Evolutionary conservation across 352 stramenopile genomes (phyloP).

Genomic region (Globisporangium camurandrum): DNA sequence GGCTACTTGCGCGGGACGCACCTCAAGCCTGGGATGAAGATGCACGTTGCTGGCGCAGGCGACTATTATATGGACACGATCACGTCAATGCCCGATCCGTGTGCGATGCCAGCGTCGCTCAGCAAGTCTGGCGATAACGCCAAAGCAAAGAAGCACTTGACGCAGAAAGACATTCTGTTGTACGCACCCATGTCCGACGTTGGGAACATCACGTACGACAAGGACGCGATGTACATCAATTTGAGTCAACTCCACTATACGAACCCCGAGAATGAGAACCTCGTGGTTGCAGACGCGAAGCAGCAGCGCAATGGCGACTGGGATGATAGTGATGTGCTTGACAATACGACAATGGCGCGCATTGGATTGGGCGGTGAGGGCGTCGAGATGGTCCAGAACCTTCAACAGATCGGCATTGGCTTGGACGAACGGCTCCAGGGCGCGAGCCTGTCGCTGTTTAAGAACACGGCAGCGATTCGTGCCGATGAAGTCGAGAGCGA

Average conservation of each 20-base stretch:
- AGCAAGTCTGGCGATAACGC: conserved; percentile 38
- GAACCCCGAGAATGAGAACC: conserved; percentile 82
- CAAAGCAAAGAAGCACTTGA: conserved; percentile 89
- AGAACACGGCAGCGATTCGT: conserved; percentile 83
- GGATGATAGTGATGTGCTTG: too few relatives aligned
- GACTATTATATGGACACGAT: conserved; percentile 96
- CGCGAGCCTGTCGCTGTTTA: conserved; percentile 94
- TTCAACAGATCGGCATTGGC: conserved; percentile 88
- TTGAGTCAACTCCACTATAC: conserved; percentile 93
- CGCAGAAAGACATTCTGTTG: conserved; percentile 91
- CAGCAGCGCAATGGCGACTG: too few relatives aligned
- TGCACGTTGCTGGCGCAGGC: conserved; percentile 97
- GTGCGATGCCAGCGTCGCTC: conserved; percentile 87
- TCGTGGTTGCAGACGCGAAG: conserved; percentile 44
- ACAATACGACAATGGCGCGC: conserved; percentile 29
- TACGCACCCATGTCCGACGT: conserved; percentile 91
- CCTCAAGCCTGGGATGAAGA: conserved; percentile 94
- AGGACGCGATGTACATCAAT: conserved; percentile 99
- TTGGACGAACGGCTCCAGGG: conserved; percentile 93
- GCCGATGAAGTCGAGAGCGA: conserved; percentile 68
- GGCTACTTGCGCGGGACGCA: conserved; percentile 98
- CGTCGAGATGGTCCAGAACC: conserved; percentile 91
- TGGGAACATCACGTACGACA: conserved; percentile 97
- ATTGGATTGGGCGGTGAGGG: conserved; percentile 63
- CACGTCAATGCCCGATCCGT: conserved; percentile 94